Conservation (phyloP, 768 basidiomycete species). For the Coprinellus aureogranulatus region DNA sequence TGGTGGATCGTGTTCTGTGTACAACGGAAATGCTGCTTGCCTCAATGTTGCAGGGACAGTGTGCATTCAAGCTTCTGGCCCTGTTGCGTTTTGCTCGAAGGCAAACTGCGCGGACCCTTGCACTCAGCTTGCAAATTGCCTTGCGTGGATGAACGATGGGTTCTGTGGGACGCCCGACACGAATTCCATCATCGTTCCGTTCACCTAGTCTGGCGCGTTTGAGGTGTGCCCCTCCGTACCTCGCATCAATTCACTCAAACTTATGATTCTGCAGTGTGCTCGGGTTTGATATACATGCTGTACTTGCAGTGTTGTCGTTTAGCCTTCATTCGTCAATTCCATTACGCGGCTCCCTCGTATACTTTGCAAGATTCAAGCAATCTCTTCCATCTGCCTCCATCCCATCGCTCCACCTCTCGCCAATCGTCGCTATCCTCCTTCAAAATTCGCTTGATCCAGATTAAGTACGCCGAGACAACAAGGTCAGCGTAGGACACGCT, state of each 20-base stretch:
- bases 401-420: slow-evolving; percentile 37
- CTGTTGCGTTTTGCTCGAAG: slow-evolving; percentile 29
- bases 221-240: too few relatives aligned
- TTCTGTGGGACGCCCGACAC: slow-evolving; percentile 32
- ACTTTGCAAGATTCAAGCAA: not conserved
- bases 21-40: slow-evolving; percentile 26
- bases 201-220: too few relatives aligned
- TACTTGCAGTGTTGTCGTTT: too few relatives aligned
- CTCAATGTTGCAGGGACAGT: slow-evolving; percentile 25
- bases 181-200: slow-evolving; percentile 19
- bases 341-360: not conserved
- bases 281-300: too few relatives aligned
- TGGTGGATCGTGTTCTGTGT: slow-evolving; percentile 29
- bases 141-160: slow-evolving; percentile 18
- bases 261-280: too few relatives aligned
- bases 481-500: slow-evolving; percentile 41
- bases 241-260: too few relatives aligned
- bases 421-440: slow-evolving; percentile 41
- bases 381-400: slow-evolving; percentile 40
- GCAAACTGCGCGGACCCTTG: slow-evolving; percentile 23
- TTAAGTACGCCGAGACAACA: slow-evolving; percentile 28
- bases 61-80: slow-evolving; percentile 29
- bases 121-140: slow-evolving; percentile 19
- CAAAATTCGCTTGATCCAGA: slow-evolving; percentile 29
- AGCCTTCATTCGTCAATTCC: not conserved